Base-by-base conservation (phyloP, 352 stramenopile genomes). In the Salisapilia sapeloensis region DNA sequence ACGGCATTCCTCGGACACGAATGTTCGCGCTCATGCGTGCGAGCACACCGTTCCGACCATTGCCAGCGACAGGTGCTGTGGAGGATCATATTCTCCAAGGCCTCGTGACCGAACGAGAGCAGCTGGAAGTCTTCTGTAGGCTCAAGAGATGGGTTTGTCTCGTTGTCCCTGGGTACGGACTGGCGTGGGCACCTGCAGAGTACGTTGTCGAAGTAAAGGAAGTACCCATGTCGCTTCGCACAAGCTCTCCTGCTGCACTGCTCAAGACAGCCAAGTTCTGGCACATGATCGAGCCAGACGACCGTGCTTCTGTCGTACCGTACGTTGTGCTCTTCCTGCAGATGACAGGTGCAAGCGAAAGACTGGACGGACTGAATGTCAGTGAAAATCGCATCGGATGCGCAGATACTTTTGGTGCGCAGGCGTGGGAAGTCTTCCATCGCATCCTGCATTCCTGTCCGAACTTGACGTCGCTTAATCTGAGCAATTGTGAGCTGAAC, bases 301-400 rank as follows among this genome's bases (percentile, higher is more conserved):
- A 70, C 14, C 48, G 50, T 1, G 50, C 65, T 20, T 53, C 53
- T 7, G 51, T 62, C 3, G 54, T 70, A 23, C 57, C 57, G 22
- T 38, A 65, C 19, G 53, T 70, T 24, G 63, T 51, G 26, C 54
- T 70, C 28, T 64, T 70, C 23, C 55, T 63, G 37, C 57, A 66
- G 41, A 65, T 70, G 53, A 63, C 57, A 24, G 53, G 53, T 5
- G 57, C 60, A 23, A 63, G 51, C 34, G 57, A 65, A 43, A 52
- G 56, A 24, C 48, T 76, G 19, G 60, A 76, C 35, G 44, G 58
- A 18, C 52, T 76, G 28, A 62, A 72, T 33, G 27, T 76, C 35
- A 72, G 60, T 34, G 52, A 67, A 26, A 76, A 76, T 38, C 50
- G 55, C 18, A 70, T 76, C 34, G 55, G 57, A 19, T 69, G 52